These are phyloP conservation scores for Cryptococcus sp. DNA, from an alignment of 1,284 basidiomycete genomes.

Conservation along the genomic window DNA sequence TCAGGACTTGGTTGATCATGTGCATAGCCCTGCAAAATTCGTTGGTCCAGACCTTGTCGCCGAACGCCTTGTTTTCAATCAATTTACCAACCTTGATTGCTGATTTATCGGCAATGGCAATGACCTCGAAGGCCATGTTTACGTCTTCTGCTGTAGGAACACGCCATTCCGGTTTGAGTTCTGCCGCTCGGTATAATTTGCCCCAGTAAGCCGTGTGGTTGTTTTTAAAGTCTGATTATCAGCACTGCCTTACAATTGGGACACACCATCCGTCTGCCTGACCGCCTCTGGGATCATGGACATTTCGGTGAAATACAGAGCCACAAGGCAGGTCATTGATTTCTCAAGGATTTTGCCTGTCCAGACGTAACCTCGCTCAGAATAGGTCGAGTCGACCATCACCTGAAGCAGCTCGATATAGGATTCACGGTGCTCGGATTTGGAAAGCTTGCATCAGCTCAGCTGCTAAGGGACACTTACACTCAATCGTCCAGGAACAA, in stretches of 20 bases:
- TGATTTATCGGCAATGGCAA: constrained; percentile 58
- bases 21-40: constrained; percentile 80
- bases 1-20: constrained; percentile 34
- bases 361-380: constrained; percentile 83
- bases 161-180: constrained; percentile 87
- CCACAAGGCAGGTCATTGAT: constrained; percentile 69
- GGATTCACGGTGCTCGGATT: constrained; percentile 18
- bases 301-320: constrained; percentile 75
- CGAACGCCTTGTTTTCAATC: constrained; percentile 53
- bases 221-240: constrained; percentile 59
- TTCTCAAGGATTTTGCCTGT: constrained; percentile 75
- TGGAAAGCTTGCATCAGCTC: constrained; percentile 10
- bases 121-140: constrained; percentile 71
- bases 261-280: constrained; percentile 71
- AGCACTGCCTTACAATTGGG: constrained; percentile 56
- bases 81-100: constrained; percentile 64
- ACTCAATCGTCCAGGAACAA: constrained; percentile 32
- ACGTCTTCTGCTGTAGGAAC: constrained; percentile 56
- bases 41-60: constrained; percentile 70
- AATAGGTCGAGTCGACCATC: constrained; percentile 74
- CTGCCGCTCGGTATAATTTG: constrained; percentile 68
- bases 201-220: constrained; percentile 81
- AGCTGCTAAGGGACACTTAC: constrained; percentile 10
- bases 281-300: constrained; percentile 57
- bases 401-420: constrained; percentile 61